Evolutionary conservation across 495 filamentous ascomycete species (phyloP).

Genomic region (Stereocaulon alpinum): DNA sequence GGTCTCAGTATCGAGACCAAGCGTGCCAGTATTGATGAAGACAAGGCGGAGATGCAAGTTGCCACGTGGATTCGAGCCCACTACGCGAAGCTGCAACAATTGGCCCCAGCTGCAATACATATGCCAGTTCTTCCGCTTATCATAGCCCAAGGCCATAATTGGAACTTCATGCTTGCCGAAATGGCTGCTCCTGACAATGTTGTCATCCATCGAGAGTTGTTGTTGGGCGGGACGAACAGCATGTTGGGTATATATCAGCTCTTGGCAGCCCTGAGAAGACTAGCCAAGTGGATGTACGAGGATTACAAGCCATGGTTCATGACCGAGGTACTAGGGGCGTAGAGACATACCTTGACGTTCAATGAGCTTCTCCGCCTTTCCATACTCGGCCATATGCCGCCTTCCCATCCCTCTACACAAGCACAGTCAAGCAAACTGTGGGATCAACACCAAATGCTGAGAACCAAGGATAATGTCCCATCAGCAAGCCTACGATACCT

Average conservation of each 20-base stretch:
- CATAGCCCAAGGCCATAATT: background rate
- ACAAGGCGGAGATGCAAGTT: background rate
- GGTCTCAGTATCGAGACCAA: background rate
- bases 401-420: no score
- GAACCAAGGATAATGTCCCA: no score
- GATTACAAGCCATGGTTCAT: background rate
- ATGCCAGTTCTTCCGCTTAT: background rate
- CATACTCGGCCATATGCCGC: no score
- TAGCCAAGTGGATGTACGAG: background rate
- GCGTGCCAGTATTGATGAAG: background rate
- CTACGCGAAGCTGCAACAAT: background rate
- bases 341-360: no score
- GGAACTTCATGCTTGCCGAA: background rate
- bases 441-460: no score
- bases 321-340: background rate
- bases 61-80: background rate
- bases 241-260: background rate
- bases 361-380: no score
- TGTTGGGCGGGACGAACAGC: background rate
- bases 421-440: no score
- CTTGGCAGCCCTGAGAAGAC: background rate
- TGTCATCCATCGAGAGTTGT: background rate
- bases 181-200: background rate
- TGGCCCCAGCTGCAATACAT: background rate
- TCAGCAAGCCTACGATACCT: no score